These are phyloP conservation scores for Fusarium sp. DNA, from an alignment of 2,329 filamentous ascomycete species.

Conservation along the genomic window DNA sequence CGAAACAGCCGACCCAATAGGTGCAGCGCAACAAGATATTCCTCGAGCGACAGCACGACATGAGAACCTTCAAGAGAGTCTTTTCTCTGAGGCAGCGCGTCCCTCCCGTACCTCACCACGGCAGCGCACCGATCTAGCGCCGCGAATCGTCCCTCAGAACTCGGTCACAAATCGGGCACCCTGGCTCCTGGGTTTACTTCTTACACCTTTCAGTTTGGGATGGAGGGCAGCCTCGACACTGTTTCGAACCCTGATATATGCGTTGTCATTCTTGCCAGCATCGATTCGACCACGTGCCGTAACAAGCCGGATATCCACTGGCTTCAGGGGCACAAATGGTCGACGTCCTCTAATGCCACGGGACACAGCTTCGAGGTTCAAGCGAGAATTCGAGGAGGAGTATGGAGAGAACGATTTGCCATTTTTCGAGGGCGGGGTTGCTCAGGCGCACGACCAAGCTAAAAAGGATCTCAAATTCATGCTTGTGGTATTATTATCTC, in stretches of 20 bases:
- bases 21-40: constrained; percentile 75
- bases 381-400: constrained; percentile 94
- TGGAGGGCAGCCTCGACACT: constrained; percentile 77
- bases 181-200: constrained; percentile 79
- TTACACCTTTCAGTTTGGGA: constrained; percentile 83
- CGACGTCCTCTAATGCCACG: constrained; percentile 83
- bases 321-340: constrained; percentile 71
- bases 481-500: constrained; percentile 86
- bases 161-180: constrained; percentile 77
- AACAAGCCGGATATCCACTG: constrained; percentile 63
- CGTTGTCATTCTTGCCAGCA: constrained; percentile 84
- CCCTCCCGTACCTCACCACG: constrained; percentile 42
- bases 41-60: constrained; percentile 73
- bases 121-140: constrained; percentile 72
- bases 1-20: constrained; percentile 83
- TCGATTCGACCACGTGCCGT: constrained; percentile 66
- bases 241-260: constrained; percentile 78
- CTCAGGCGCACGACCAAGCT: constrained; percentile 88
- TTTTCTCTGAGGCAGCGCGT: constrained; percentile 52
- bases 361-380: constrained; percentile 89
- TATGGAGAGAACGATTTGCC: constrained; percentile 79
- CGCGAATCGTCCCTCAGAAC: constrained; percentile 83
- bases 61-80: constrained; percentile 78
- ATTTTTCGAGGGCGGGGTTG: constrained; percentile 90
- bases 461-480: constrained; percentile 94